Evolutionary conservation across 2,329 filamentous ascomycete species (phyloP).

Genomic region (Clonostachys chloroleuca): DNA sequence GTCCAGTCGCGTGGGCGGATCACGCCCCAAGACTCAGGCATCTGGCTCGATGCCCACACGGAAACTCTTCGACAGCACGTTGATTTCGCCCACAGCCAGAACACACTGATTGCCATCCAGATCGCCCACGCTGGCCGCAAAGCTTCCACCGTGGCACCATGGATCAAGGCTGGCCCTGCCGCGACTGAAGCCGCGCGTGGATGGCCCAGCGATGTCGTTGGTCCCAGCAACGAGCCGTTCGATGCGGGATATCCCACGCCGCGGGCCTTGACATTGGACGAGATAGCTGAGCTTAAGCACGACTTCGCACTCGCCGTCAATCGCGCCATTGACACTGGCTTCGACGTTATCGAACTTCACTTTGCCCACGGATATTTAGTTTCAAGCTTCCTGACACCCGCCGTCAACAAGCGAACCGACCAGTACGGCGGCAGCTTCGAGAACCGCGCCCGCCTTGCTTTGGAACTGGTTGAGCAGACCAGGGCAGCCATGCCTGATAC

Average conservation of each 20-base stretch:
- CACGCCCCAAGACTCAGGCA: slow-evolving; percentile 61
- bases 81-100: slow-evolving; percentile 65
- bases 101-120: slow-evolving; percentile 63
- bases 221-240: slow-evolving; percentile 18
- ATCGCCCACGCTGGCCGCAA: slow-evolving; percentile 66
- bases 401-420: slow-evolving; percentile 61
- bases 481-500: slow-evolving; percentile 57
- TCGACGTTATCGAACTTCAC: slow-evolving; percentile 68
- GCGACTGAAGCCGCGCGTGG: slow-evolving; percentile 39
- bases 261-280: slow-evolving; percentile 56
- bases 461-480: slow-evolving; percentile 63
- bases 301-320: slow-evolving; percentile 51
- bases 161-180: slow-evolving; percentile 46
- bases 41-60: slow-evolving; percentile 71
- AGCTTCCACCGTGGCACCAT: slow-evolving; percentile 46
- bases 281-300: slow-evolving; percentile 60
- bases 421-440: slow-evolving; percentile 62
- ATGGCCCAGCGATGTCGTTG: slow-evolving; percentile 33
- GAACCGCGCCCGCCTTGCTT: slow-evolving; percentile 63
- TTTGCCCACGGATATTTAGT: slow-evolving; percentile 73
- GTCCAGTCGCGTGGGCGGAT: slow-evolving; percentile 5
- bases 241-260: slow-evolving; percentile 28
- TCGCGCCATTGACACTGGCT: slow-evolving; percentile 57
- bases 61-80: slow-evolving; percentile 52
- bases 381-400: slow-evolving; percentile 63